Evolutionary conservation across 257 asterid species (phyloP).

Genomic region (Eucommia ulmoides): DNA sequence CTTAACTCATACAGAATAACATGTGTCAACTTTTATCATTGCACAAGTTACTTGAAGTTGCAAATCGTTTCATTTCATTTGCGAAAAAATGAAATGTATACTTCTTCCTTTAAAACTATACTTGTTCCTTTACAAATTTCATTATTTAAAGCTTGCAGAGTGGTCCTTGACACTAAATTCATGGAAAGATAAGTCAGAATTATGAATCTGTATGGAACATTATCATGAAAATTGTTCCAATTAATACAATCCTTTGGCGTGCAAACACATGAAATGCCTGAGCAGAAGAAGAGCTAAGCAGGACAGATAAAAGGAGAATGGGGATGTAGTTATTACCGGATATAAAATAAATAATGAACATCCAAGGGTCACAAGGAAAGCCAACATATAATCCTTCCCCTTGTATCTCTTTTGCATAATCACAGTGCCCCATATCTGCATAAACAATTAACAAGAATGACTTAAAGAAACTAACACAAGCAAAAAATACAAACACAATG

Average conservation of each 20-base stretch:
- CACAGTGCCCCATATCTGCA: slow-evolving; percentile 94
- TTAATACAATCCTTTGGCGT: too few species aligned
- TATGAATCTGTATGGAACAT: too few species aligned
- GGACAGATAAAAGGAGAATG: too few species aligned
- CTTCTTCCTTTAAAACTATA: not conserved
- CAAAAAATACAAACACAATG: too few species aligned
- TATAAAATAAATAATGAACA: slow-evolving; percentile 86
- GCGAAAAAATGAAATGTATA: not conserved
- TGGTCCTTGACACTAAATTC: too few species aligned
- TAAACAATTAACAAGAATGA: slow-evolving; percentile 10
- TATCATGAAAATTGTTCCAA: too few species aligned
- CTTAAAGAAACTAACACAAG: slow-evolving; percentile 7
- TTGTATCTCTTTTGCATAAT: slow-evolving; percentile 95
- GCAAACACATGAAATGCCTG: too few species aligned
- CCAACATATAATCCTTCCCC: slow-evolving; percentile 63
- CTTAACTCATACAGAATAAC: too few species aligned
- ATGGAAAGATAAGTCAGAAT: too few species aligned
- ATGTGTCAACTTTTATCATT: not conserved
- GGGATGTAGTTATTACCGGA: slow-evolving; percentile 57
- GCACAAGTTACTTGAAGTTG: not conserved
- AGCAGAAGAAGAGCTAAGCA: too few species aligned
- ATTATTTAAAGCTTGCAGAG: too few species aligned
- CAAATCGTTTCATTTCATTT: not conserved
- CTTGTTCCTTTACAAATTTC: not conserved
- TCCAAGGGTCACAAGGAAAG: slow-evolving; percentile 74